Evolutionary conservation across 73 alveolate genomes (phyloP).

Genomic region (Tetrahymena borealis): DNA sequence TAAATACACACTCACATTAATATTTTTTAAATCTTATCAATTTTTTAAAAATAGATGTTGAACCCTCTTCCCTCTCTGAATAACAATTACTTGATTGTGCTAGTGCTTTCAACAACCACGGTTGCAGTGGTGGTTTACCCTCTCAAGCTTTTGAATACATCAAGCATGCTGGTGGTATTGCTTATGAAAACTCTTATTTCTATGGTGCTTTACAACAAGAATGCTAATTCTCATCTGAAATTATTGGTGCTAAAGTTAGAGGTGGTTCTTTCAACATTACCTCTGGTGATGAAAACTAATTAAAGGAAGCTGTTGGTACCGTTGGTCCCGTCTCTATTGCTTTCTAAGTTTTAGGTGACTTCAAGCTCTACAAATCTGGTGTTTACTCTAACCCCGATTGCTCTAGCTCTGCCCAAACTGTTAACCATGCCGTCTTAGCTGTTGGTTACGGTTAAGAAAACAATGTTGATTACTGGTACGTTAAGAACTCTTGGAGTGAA

Average conservation of each 20-base stretch:
- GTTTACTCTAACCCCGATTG: background rate
- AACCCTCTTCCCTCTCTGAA: slow-evolving; percentile 50
- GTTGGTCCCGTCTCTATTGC: slow-evolving; percentile 37
- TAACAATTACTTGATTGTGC: slow-evolving; percentile 80
- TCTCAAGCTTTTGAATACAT: slow-evolving; percentile 56
- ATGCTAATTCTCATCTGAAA: background rate
- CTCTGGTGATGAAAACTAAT: background rate
- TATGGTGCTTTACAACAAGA: background rate
- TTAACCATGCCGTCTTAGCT: slow-evolving; percentile 56
- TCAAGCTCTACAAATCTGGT: slow-evolving; percentile 33
- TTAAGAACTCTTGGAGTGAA: slow-evolving; percentile 55
- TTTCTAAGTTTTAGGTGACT: slow-evolving; percentile 44
- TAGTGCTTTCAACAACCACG: slow-evolving; percentile 54
- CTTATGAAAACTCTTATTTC: background rate
- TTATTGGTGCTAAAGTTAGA: background rate
- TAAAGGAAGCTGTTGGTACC: slow-evolving; percentile 2
- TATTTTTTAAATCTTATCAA: background rate
- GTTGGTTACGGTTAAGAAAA: slow-evolving; percentile 40
- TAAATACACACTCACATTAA: no score
- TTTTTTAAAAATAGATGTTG: slow-evolving; percentile 28
- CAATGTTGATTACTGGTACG: slow-evolving; percentile 3
- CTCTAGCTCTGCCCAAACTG: slow-evolving; percentile 22
- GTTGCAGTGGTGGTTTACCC: slow-evolving; percentile 79
- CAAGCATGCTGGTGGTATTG: background rate
- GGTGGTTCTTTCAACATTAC: background rate